Evolutionary conservation across 148 eudicot genomes (phyloP).

Genomic region (Rhododendron henanense): DNA sequence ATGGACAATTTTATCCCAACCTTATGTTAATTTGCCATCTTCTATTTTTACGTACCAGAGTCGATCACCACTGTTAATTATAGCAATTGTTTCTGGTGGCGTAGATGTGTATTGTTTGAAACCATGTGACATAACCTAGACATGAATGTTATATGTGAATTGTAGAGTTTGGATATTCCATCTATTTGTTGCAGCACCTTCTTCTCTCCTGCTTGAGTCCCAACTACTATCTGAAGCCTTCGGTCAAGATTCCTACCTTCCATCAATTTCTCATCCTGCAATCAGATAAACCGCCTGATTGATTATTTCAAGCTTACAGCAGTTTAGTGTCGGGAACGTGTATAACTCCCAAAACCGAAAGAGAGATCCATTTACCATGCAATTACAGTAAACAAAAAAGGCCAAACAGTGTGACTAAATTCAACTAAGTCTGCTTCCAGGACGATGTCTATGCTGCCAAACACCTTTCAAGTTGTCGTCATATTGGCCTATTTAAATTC

Average conservation of each 20-base stretch:
- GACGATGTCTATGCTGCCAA: neutral
- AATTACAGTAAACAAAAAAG: neutral
- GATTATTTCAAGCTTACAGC: neutral
- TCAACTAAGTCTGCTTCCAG: neutral
- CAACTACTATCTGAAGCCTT: constrained; percentile 54
- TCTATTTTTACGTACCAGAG: no score
- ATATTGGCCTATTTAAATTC: neutral
- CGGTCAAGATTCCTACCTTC: constrained; percentile 47
- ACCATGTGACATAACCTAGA: no score
- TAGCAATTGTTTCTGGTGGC: no score
- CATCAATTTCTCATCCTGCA: constrained; percentile 76
- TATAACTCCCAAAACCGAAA: neutral
- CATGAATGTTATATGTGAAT: no score
- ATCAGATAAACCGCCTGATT: neutral
- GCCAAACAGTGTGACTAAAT: neutral
- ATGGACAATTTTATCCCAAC: no score
- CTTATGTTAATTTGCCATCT: no score
- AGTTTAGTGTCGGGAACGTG: neutral
- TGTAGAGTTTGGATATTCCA: constrained; percentile 30
- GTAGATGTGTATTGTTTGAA: no score
- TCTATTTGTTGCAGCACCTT: constrained; percentile 79
- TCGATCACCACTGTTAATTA: no score
- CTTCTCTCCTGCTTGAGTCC: constrained; percentile 78
- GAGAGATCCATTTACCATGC: neutral
- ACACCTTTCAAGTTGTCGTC: neutral